A percentile compares a stretch with the other conserved stretches of the same genome.
Conservation (phyloP, 352 stramenopile genomes). For the Globisporangium radiosum region DNA sequence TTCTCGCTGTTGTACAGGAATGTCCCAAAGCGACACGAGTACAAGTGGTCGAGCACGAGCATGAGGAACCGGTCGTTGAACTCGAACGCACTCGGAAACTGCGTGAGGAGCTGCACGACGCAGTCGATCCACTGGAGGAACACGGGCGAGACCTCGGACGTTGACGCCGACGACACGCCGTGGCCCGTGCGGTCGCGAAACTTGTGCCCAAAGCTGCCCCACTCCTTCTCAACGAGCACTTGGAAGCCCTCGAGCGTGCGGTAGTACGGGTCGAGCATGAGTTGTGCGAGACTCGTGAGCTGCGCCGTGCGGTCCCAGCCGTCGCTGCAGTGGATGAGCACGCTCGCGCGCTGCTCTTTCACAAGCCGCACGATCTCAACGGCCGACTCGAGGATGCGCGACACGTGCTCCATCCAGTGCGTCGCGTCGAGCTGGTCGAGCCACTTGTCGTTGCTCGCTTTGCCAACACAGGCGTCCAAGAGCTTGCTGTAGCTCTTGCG, state of each 20-base stretch:
- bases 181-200: conserved; percentile 76
- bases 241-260: conserved; percentile 83
- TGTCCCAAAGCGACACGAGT: conserved; percentile 84
- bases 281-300: conserved; percentile 67
- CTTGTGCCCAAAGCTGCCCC: conserved; percentile 87
- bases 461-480: conserved; percentile 54
- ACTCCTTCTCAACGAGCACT: conserved; percentile 87
- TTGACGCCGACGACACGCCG: conserved; percentile 39
- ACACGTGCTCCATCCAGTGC: conserved; percentile 74
- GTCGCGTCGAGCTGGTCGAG: conserved; percentile 67
- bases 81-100: conserved; percentile 80
- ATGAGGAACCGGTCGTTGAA: conserved; percentile 85
- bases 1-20: conserved; percentile 96
- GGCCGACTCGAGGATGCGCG: conserved; percentile 69
- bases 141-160: conserved; percentile 94
- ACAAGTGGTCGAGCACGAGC: conserved; percentile 74
- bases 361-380: conserved; percentile 82
- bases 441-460: conserved; percentile 71
- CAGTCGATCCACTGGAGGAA: conserved; percentile 92
- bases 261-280: conserved; percentile 90
- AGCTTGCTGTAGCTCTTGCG: conserved; percentile 81
- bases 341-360: conserved; percentile 81
- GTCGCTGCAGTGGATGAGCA: conserved; percentile 98
- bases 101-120: conserved; percentile 71
- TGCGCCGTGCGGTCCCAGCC: conserved; percentile 96